These are phyloP conservation scores for Globisporangium echinulatum DNA, from an alignment of 352 stramenopile species.

Conservation along the genomic window DNA sequence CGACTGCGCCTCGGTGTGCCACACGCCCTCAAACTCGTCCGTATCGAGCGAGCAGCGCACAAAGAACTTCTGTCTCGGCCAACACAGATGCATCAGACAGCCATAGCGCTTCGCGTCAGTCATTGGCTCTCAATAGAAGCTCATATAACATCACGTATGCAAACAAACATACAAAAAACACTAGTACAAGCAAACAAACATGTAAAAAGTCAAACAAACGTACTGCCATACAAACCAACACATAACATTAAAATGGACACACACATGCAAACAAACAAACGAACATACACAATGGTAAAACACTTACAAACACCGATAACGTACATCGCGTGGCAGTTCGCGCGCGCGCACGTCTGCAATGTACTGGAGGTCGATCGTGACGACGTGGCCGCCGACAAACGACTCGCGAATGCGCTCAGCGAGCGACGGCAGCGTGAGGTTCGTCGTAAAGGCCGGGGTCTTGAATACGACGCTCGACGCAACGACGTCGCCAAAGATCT, in stretches of 20 bases:
- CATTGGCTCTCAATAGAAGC: no score
- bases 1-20: slow-evolving; percentile 80
- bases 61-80: slow-evolving; percentile 47
- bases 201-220: no score
- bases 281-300: neutral
- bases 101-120: neutral
- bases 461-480: slow-evolving; percentile 86
- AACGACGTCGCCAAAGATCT: slow-evolving; percentile 83
- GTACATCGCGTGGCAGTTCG: slow-evolving; percentile 50
- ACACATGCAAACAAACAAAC: neutral
- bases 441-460: slow-evolving; percentile 64
- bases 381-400: slow-evolving; percentile 74
- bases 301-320: slow-evolving; percentile 1
- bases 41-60: slow-evolving; percentile 80
- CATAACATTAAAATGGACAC: neutral
- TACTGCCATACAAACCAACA: no score
- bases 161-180: no score
- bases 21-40: slow-evolving; percentile 79
- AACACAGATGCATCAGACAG: neutral
- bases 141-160: no score
- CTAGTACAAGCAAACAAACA: no score
- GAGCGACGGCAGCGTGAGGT: slow-evolving; percentile 70
- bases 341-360: slow-evolving; percentile 58
- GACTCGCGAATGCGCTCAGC: slow-evolving; percentile 80
- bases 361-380: slow-evolving; percentile 61